Percentiles rank a stretch among this genome's conserved stretches.
phyloP scores from a whole-genome alignment of 2,329 filamentous ascomycete genomes.

The Botryotinia calthae region DNA sequence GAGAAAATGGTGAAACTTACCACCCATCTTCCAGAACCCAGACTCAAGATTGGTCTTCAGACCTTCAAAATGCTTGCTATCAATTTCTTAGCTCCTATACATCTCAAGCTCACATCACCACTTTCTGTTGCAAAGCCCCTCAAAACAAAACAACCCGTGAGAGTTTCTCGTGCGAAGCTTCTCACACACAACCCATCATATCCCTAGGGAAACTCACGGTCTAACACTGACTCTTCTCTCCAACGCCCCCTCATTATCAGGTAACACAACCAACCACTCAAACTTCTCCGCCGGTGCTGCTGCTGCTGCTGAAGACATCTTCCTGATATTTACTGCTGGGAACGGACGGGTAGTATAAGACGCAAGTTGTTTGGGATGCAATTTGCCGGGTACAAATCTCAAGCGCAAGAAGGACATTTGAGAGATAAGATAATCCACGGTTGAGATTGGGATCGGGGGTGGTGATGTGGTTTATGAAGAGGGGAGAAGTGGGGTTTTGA shows the following conservation, averaged over 20 bases:
- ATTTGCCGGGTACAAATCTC: neutral
- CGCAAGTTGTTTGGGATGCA: neutral
- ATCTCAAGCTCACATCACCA: neutral
- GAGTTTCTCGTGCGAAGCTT: neutral
- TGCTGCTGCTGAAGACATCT: constrained; percentile 21
- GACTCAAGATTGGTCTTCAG: constrained; percentile 51
- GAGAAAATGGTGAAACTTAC: constrained; percentile 25
- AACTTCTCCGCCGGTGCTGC: constrained; percentile 42
- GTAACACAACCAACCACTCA: constrained; percentile 68
- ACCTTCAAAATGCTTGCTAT: constrained; percentile 41
- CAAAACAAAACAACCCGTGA: neutral
- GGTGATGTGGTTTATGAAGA: neutral
- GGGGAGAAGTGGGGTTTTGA: constrained; percentile 12
- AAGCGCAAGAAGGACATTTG: constrained; percentile 15
- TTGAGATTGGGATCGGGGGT: neutral
- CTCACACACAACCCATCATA: neutral
- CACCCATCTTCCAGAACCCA: constrained; percentile 61
- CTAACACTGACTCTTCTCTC: constrained; percentile 62
- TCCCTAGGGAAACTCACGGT: constrained; percentile 46
- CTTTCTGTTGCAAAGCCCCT: neutral
- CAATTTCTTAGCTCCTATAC: neutral
- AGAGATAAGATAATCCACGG: neutral
- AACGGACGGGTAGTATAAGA: neutral
- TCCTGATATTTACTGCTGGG: neutral
- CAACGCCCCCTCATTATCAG: constrained; percentile 59